Evolutionary conservation across 2,329 filamentous ascomycete genomes (phyloP).

Genomic region (Cordyceps fumosorosea): DNA sequence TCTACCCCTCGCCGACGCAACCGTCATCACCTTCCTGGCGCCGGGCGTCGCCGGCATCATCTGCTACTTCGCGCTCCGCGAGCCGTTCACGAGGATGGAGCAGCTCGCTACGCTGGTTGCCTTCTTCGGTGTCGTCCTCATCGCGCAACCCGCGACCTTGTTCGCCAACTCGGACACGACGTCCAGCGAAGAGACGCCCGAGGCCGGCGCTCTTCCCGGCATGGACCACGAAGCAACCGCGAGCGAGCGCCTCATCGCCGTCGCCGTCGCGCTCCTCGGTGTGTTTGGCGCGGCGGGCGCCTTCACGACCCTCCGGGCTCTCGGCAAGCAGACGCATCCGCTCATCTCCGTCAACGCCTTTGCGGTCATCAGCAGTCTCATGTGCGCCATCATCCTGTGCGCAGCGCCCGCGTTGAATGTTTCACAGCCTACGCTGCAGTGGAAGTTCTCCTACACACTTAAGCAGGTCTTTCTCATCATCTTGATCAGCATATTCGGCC

Average conservation of each 20-base stretch:
- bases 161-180: conserved; percentile 29
- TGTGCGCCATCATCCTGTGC: conserved; percentile 56
- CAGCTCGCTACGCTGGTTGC: conserved; percentile 71
- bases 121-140: conserved; percentile 72
- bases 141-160: conserved; percentile 63
- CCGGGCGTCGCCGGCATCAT: conserved; percentile 74
- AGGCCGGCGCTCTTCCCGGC: conserved; percentile 20
- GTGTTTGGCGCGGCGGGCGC: conserved; percentile 70
- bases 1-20: conserved; percentile 78
- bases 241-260: conserved; percentile 60
- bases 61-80: conserved; percentile 66
- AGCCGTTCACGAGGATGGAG: conserved; percentile 72
- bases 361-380: conserved; percentile 59
- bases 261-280: conserved; percentile 66
- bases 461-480: conserved; percentile 61
- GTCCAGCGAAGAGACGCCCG: conserved; percentile 8
- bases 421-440: conserved; percentile 39
- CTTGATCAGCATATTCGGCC: conserved; percentile 66
- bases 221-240: conserved; percentile 42
- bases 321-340: conserved; percentile 72
- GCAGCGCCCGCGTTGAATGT: conserved; percentile 39
- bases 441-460: conserved; percentile 33
- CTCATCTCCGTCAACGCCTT: conserved; percentile 87
- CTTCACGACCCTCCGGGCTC: conserved; percentile 69
- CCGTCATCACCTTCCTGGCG: conserved; percentile 80